A percentile compares a stretch with the other conserved stretches of the same genome.
phyloP scores from a whole-genome alignment of 805 yeast species.

The Candida bentonensis region DNA sequence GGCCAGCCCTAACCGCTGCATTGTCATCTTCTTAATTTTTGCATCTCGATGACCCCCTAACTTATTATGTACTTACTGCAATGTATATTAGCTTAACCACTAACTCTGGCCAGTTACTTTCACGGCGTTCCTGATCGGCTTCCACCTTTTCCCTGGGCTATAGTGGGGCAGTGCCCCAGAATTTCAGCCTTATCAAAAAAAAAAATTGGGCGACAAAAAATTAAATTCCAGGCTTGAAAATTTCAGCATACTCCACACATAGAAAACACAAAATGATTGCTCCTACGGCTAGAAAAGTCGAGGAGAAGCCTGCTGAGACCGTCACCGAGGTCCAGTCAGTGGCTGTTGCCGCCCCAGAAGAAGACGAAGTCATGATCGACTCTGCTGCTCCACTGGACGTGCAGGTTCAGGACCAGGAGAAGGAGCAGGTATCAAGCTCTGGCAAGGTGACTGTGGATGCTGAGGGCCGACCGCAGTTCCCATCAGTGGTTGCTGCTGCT shows the following conservation, averaged over 20 bases:
- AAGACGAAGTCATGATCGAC: slow-evolving; percentile 21
- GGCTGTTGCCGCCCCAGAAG: slow-evolving; percentile 6
- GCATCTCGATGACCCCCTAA: too few species aligned
- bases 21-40: too few species aligned
- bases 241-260: background rate
- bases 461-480: slow-evolving; percentile 76
- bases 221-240: background rate
- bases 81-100: too few species aligned
- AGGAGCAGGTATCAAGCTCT: slow-evolving; percentile 6
- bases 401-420: slow-evolving; percentile 13
- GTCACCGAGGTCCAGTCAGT: slow-evolving; percentile 9
- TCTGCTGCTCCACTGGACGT: slow-evolving; percentile 21
- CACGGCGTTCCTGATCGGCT: too few species aligned
- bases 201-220: background rate
- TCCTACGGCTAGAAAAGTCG: slow-evolving; percentile 21
- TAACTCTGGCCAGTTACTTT: too few species aligned
- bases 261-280: slow-evolving; percentile 17
- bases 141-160: too few species aligned
- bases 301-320: slow-evolving; percentile 25
- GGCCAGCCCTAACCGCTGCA: too few species aligned
- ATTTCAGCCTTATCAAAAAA: slow-evolving; percentile 1
- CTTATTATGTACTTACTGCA: too few species aligned
- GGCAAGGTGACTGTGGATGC: slow-evolving; percentile 51
- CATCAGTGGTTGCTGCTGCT: slow-evolving; percentile 52
- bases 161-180: too few species aligned